Conservation (phyloP, 805 yeast genomes). For the Kodamaea neixiangensis region DNA sequence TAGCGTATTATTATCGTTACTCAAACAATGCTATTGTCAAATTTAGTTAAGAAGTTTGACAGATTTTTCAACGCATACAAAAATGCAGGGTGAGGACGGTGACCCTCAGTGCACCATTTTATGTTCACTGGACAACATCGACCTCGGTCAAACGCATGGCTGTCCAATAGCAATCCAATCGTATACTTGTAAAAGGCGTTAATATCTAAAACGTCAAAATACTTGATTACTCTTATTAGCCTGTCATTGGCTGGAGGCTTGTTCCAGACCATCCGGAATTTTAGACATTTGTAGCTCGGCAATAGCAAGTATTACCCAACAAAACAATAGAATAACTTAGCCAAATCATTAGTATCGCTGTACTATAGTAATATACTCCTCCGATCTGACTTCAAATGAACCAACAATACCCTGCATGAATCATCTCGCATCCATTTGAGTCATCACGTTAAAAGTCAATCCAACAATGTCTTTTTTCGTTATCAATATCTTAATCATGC, state of each 20-base stretch:
- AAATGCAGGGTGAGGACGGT: not conserved
- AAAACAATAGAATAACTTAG: not conserved
- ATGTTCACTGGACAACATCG: too few relatives aligned
- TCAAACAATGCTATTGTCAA: not conserved
- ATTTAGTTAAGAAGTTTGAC: not conserved
- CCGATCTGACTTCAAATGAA: not conserved
- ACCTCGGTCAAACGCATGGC: too few relatives aligned
- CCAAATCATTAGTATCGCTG: not conserved
- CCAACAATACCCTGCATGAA: not conserved
- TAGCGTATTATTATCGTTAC: not conserved
- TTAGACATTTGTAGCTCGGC: too few relatives aligned
- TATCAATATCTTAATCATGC: not conserved
- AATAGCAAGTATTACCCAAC: not conserved
- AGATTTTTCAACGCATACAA: not conserved
- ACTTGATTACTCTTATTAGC: not conserved
- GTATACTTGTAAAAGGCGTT: too few relatives aligned
- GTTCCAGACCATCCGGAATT: not conserved
- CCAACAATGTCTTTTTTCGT: not conserved
- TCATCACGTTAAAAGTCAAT: not conserved
- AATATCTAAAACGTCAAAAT: too few relatives aligned
- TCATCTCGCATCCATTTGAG: too few relatives aligned
- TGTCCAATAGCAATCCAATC: too few relatives aligned
- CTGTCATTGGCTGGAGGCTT: not conserved
- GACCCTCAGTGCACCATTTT: too few relatives aligned
- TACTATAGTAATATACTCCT: not conserved